These are phyloP conservation scores for Penicillium bialowiezense DNA, from an alignment of 495 filamentous ascomycete genomes.

Conservation along the genomic window DNA sequence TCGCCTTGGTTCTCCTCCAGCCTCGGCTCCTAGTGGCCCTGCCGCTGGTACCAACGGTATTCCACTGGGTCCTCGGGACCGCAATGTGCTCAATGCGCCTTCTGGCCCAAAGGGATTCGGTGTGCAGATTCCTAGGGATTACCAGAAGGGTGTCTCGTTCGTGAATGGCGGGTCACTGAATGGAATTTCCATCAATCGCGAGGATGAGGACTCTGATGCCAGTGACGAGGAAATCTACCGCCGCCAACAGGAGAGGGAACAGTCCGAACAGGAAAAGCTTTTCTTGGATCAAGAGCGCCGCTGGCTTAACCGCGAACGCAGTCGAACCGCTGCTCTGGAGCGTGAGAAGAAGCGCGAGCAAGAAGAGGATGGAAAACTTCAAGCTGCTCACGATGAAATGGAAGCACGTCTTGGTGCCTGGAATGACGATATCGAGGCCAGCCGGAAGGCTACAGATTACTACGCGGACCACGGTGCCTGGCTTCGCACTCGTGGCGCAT, in stretches of 20 bases:
- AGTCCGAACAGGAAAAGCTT: constrained; percentile 72
- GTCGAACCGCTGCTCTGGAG: constrained; percentile 76
- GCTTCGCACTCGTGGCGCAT: constrained; percentile 74
- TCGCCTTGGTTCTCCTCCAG: constrained; percentile 67
- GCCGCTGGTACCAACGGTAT: constrained; percentile 76
- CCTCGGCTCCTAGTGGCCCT: constrained; percentile 66
- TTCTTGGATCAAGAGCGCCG: constrained; percentile 84
- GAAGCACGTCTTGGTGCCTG: constrained; percentile 74
- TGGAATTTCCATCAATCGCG: constrained; percentile 57
- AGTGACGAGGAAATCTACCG: constrained; percentile 84
- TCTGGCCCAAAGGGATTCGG: constrained; percentile 74
- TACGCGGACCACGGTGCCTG: constrained; percentile 81
- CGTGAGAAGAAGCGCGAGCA: constrained; percentile 77
- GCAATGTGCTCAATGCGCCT: constrained; percentile 70
- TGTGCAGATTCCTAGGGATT: constrained; percentile 70
- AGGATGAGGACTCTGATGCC: constrained; percentile 87
- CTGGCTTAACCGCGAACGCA: constrained; percentile 86
- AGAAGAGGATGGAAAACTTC: constrained; percentile 57
- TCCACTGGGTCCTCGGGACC: constrained; percentile 78
- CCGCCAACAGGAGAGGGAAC: constrained; percentile 65
- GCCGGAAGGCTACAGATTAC: constrained; percentile 72
- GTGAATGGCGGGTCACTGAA: constrained; percentile 78
- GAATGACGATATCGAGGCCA: constrained; percentile 81
- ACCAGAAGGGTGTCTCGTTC: constrained; percentile 80
- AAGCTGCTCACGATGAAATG: constrained; percentile 65